Base-by-base conservation (phyloP, 2,329 filamentous ascomycete genomes). In the Hymenoscyphus scutula region DNA sequence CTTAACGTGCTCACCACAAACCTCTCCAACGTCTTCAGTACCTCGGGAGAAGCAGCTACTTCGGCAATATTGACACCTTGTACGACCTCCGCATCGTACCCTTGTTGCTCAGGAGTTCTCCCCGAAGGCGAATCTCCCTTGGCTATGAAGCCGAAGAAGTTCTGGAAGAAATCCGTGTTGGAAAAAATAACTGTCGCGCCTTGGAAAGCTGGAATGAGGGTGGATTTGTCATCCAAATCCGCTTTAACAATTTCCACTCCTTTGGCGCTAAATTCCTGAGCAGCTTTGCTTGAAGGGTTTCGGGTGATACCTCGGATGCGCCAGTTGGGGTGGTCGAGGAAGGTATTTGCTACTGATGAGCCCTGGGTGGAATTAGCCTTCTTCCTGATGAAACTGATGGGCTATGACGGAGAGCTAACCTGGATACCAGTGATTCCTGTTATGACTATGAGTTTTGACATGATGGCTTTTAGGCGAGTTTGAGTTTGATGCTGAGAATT, bases 141-240 rank as follows among this genome's bases (percentile, higher is more conserved):
- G 13, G 19, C 45, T 25, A 25, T 45, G 74, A 69, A 1, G 75
- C 68, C 5, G 72, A 66, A 53, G 25, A 30, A 32, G 15, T 19
- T 0, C 71, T 71, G 6, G 67, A 19, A 1, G 75, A 3, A 37
- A 37, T 73, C 66, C 75, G 83, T 86, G 56, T 83, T 79, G 61
- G 78, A 77, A 72, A 84, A 86, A 62, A 86, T 82, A 61, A 78
- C 71, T 62, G 79, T 77, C 29, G 81, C 80, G 7, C 65, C 67
- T 30, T 65, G 29, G 61, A 83, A 82, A 0, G 78, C 80, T 0
- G 67, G 32, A 34, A 72, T 64, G 19, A 82, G 74, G 3, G 73
- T 74, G 3, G 68, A 64, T 5, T 72, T 67, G 29, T 81, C 76
- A 60, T 78, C 73, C 17, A 80, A 69, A 13, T 83, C 76, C 1